phyloP scores from a whole-genome alignment of 805 yeast genomes.

The Candida loeiensis region DNA sequence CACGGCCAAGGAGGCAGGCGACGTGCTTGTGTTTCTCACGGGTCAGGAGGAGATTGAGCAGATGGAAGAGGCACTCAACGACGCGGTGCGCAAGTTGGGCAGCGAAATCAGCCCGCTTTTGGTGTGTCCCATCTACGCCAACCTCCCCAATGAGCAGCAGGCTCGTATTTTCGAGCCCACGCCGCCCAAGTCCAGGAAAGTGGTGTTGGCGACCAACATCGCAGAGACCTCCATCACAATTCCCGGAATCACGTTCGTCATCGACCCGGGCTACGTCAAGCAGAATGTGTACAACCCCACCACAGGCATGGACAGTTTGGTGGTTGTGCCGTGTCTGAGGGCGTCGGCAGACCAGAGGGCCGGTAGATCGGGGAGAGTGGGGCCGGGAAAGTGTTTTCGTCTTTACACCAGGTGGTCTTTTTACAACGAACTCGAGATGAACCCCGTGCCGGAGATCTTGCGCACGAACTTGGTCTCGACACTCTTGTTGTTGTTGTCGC shows the following conservation, averaged over 20 bases:
- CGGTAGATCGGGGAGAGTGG: slow-evolving; percentile 47
- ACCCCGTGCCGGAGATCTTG: slow-evolving; percentile 89
- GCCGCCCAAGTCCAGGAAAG: slow-evolving; percentile 73
- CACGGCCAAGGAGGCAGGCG: slow-evolving; percentile 67
- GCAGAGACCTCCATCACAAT: slow-evolving; percentile 52
- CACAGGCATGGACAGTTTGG: slow-evolving; percentile 45
- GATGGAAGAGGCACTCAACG: slow-evolving; percentile 65
- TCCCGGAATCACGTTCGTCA: slow-evolving; percentile 41
- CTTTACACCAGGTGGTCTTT: slow-evolving; percentile 83
- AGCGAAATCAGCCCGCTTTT: slow-evolving; percentile 57
- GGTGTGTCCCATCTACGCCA: slow-evolving; percentile 87
- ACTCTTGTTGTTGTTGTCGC: slow-evolving; percentile 68
- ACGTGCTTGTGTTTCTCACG: slow-evolving; percentile 83
- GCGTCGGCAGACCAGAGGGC: slow-evolving; percentile 47
- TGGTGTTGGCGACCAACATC: slow-evolving; percentile 91
- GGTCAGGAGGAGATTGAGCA: slow-evolving; percentile 96
- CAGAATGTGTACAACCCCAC: slow-evolving; percentile 40
- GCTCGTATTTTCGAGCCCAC: slow-evolving; percentile 81
- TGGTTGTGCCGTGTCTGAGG: slow-evolving; percentile 43
- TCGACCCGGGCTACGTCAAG: slow-evolving; percentile 45
- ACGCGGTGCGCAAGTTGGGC: slow-evolving; percentile 64
- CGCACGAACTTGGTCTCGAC: slow-evolving; percentile 77
- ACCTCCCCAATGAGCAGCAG: slow-evolving; percentile 83
- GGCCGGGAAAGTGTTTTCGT: slow-evolving; percentile 58
- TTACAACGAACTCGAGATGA: slow-evolving; percentile 67